A percentile compares a stretch with the other conserved stretches of the same genome.
Conservation (phyloP, 2,329 filamentous ascomycete genomes). For the Westerdykella aurantiaca region DNA sequence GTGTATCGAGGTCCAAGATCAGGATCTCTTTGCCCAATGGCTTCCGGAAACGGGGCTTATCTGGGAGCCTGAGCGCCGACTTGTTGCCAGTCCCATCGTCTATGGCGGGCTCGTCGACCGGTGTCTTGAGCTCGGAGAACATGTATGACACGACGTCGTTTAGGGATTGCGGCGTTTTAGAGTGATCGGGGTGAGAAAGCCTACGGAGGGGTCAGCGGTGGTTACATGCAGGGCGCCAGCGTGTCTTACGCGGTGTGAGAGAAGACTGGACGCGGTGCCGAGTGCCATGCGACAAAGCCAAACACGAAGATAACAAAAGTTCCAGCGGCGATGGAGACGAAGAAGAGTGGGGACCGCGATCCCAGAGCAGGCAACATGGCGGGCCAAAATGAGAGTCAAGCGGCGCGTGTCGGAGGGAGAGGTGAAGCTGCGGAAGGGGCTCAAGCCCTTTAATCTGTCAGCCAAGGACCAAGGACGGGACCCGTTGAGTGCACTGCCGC, state of each 20-base stretch:
- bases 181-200: conserved; percentile 7
- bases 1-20: conserved; percentile 34
- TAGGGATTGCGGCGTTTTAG: conserved; percentile 22
- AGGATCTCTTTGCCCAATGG: conserved; percentile 31
- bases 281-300: conserved; percentile 32
- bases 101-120: conserved; percentile 24
- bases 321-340: conserved; percentile 27
- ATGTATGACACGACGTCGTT: conserved; percentile 29
- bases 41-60: conserved; percentile 28
- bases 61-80: conserved; percentile 17
- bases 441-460: neutral
- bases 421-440: neutral
- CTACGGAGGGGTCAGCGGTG: neutral
- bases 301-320: conserved; percentile 30
- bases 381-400: neutral
- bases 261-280: conserved; percentile 19
- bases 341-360: conserved; percentile 28
- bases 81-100: conserved; percentile 28
- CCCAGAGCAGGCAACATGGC: conserved; percentile 28
- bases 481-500: neutral
- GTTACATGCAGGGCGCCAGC: neutral
- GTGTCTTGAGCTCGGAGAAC: conserved; percentile 25
- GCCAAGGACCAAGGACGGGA: too few species aligned
- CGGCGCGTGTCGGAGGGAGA: neutral
- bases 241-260: neutral